These are phyloP conservation scores for Malassezia slooffiae DNA, from an alignment of 1,284 basidiomycete genomes.

Conservation along the genomic window DNA sequence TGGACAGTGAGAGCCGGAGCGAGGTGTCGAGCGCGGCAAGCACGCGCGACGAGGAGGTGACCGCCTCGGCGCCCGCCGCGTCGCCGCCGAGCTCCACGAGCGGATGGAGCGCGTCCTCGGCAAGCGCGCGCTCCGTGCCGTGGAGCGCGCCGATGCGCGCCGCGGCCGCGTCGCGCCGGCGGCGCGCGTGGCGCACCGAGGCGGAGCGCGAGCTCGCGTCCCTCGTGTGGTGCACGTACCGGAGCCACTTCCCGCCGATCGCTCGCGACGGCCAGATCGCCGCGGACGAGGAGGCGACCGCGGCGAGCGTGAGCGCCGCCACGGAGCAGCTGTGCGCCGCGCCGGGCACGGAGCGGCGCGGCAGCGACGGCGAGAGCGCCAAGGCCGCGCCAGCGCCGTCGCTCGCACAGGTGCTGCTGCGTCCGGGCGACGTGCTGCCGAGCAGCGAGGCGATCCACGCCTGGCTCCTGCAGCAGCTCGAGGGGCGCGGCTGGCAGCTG, in stretches of 20 bases:
- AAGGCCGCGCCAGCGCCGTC: slow-evolving; percentile 49
- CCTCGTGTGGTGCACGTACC: slow-evolving; percentile 43
- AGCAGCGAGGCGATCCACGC: slow-evolving; percentile 3
- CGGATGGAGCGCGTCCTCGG: too few relatives aligned
- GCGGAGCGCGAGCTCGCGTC: slow-evolving; percentile 27
- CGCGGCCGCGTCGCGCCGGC: slow-evolving; percentile 1
- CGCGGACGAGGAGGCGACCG: slow-evolving; percentile 28
- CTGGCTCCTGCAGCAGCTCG: slow-evolving; percentile 5
- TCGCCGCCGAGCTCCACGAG: too few relatives aligned
- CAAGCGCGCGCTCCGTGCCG: too few relatives aligned
- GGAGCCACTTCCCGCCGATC: slow-evolving; percentile 39
- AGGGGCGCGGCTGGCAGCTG: slow-evolving; percentile 7
- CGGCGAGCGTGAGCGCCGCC: slow-evolving; percentile 15
- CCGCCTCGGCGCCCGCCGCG: too few relatives aligned
- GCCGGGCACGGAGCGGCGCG: background rate
- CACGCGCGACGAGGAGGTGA: too few relatives aligned
- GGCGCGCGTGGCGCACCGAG: slow-evolving; percentile 1
- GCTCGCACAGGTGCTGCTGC: slow-evolving; percentile 8
- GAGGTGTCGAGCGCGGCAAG: too few relatives aligned
- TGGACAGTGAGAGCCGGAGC: too few relatives aligned
- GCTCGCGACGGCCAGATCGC: slow-evolving; percentile 37
- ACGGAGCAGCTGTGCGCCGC: slow-evolving; percentile 2
- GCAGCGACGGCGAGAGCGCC: background rate
- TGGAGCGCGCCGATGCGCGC: too few relatives aligned
- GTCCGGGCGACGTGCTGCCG: slow-evolving; percentile 4